These are phyloP conservation scores for Nothophoma quercina DNA, from an alignment of 2,329 filamentous ascomycete species.

Conservation along the genomic window DNA sequence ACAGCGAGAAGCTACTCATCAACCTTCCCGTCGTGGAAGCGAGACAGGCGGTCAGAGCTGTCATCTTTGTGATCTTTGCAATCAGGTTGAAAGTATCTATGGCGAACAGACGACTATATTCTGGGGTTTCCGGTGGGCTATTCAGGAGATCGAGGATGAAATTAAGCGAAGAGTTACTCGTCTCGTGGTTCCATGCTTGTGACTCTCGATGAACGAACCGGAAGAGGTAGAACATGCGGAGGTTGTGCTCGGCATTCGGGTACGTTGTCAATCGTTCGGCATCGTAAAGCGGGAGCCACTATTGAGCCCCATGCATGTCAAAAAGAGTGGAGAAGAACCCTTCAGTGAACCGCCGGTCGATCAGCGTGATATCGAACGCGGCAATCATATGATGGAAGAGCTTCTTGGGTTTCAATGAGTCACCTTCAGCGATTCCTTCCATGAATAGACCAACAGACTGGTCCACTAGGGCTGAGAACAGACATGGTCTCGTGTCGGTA, in stretches of 20 bases:
- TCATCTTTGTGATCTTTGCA: neutral
- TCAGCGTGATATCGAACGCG: neutral
- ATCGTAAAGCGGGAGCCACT: conserved; percentile 1
- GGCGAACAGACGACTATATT: neutral
- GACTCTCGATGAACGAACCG: neutral
- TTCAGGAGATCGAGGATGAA: neutral
- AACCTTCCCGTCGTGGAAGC: neutral
- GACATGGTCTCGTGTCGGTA: neutral
- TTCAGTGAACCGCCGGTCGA: neutral
- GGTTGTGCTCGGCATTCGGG: neutral
- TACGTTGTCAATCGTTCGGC: neutral
- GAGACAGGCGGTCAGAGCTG: neutral
- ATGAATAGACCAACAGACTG: neutral
- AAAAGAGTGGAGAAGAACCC: neutral
- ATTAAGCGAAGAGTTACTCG: too few species aligned
- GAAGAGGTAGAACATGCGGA: neutral
- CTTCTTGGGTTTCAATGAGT: neutral
- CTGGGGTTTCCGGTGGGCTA: neutral
- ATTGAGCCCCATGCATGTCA: neutral
- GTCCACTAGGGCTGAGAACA: neutral
- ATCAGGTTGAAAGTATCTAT: neutral
- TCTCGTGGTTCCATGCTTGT: neutral
- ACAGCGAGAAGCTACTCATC: neutral
- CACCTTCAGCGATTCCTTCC: neutral
- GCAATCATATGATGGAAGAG: neutral